These are phyloP conservation scores for Beta lomatogona DNA, from an alignment of 179 eudicot species.

Conservation along the genomic window DNA sequence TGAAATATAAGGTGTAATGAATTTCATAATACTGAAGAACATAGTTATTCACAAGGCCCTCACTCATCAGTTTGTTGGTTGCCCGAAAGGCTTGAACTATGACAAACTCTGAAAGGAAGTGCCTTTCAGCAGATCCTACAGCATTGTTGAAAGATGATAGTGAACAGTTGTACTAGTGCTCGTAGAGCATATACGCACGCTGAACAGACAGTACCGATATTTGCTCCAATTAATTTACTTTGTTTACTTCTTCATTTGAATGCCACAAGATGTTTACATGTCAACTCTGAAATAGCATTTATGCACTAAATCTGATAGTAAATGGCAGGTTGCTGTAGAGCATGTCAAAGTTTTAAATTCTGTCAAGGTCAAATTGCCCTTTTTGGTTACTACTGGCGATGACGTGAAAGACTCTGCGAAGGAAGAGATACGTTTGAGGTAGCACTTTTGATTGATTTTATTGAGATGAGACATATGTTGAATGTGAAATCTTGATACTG, in stretches of 20 bases:
- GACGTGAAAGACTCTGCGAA: slow-evolving; percentile 74
- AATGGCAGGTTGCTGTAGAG: slow-evolving; percentile 78
- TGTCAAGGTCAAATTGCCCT: slow-evolving; percentile 77
- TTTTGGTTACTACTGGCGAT: slow-evolving; percentile 82
- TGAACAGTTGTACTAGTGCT: slow-evolving; percentile 1
- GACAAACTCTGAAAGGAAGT: background rate
- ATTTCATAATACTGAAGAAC: background rate
- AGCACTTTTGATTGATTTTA: slow-evolving; percentile 15
- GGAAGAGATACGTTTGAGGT: slow-evolving; percentile 96
- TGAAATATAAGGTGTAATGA: background rate
- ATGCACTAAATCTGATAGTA: background rate
- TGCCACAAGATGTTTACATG: background rate
- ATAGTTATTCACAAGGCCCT: background rate
- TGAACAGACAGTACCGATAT: background rate
- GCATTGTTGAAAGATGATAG: background rate
- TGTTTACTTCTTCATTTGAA: background rate
- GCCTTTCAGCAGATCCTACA: background rate
- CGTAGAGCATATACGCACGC: background rate
- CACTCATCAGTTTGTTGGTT: background rate
- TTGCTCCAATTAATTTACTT: background rate
- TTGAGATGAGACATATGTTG: background rate
- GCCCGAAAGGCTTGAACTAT: background rate
- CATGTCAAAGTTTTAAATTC: slow-evolving; percentile 76
- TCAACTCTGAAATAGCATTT: background rate
- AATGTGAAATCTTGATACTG: background rate